Evolutionary conservation across 345 rosid species (phyloP), one percentile per base, ranked within the genome.

Genomic region (Eutrema heterophyllum): DNA sequence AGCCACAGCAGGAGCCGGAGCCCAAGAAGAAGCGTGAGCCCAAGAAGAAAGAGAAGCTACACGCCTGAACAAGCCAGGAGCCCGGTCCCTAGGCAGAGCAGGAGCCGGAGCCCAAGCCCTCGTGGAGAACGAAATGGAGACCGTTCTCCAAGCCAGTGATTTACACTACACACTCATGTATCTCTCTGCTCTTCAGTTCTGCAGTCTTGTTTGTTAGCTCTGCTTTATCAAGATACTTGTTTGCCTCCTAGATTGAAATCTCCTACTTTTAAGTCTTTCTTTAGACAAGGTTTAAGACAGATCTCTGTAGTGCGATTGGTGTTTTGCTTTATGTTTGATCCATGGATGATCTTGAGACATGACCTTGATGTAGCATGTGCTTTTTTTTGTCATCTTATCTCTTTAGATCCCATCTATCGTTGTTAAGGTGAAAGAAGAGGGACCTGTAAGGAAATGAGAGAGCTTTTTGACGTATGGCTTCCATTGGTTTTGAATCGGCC

Each of bases 141-240:
- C 24, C 83, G 91, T 79, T 88, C 97, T 78, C 94, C 96, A 18
- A 85, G 87, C 79, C 88, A 71, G 74, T 90, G 87, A 90, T 52
- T 35, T 53, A 30, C 13, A 66, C 35, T 53, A 30, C 13, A 66
- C 35, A 13, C 18, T 10, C 50, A 30, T 52, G 49, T 14, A 48
- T 56, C 45, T 38, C 66, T 26, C 35, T 63, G 3, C 60, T 15
- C 29, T 52, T 61, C 53, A 39, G 54, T 74, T 58, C 1, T 48
- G 18, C 15, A 40, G 15, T 43, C 16, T 21, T 67, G 72, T 74
- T 57, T 74, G 60, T 60, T 11, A 59, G 55, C 33, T 48, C 36
- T 75, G 65, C 18, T 1, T 44, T 33, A 60, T 59, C 64, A 32
- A 21, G 63, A 68, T 59, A 52, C 32, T 58, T 74, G 59, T 56